Conservation (phyloP, 805 yeast species). For the Candida taoyuanica region DNA sequence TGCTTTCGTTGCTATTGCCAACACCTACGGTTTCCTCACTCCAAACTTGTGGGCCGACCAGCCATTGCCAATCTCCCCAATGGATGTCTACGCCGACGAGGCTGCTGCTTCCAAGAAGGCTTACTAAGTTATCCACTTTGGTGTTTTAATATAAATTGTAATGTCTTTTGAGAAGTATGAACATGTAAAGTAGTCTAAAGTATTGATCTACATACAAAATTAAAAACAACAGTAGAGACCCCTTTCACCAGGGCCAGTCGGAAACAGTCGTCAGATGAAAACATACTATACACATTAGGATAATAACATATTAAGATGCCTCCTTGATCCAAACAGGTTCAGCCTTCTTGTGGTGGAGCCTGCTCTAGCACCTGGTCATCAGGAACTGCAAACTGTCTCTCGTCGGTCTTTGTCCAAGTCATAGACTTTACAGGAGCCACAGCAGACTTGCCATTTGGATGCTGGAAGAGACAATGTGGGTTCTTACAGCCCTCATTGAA, state of each 20-base stretch:
- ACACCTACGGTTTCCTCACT: constrained; percentile 99
- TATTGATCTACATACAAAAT: not conserved
- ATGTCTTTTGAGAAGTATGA: too few species aligned
- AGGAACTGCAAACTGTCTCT: constrained; percentile 72
- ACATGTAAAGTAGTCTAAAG: too few species aligned
- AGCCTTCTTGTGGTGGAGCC: constrained; percentile 47
- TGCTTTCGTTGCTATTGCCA: constrained; percentile 98
- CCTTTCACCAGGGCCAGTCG: constrained; percentile 4
- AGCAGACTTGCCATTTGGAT: constrained; percentile 69
- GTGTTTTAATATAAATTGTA: constrained; percentile 6
- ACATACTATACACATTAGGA: constrained; percentile 1
- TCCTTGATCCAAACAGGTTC: too few species aligned
- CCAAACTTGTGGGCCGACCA: constrained; percentile 96
- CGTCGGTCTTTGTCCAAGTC: constrained; percentile 40
- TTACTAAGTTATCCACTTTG: constrained; percentile 14
- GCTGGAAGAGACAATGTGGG: constrained; percentile 64
- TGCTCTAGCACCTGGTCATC: constrained; percentile 70
- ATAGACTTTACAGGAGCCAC: constrained; percentile 22
- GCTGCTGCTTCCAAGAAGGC: constrained; percentile 63
- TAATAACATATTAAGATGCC: too few species aligned
- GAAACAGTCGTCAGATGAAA: constrained; percentile 2
- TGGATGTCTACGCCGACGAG: constrained; percentile 90
- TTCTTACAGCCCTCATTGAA: constrained; percentile 75
- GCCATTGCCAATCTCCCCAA: constrained; percentile 84
- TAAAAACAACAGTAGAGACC: constrained; percentile 5